Percentiles rank a stretch among this genome's conserved stretches.
Conservation (phyloP, 768 basidiomycete species). For the Collybiopsis confluens region DNA sequence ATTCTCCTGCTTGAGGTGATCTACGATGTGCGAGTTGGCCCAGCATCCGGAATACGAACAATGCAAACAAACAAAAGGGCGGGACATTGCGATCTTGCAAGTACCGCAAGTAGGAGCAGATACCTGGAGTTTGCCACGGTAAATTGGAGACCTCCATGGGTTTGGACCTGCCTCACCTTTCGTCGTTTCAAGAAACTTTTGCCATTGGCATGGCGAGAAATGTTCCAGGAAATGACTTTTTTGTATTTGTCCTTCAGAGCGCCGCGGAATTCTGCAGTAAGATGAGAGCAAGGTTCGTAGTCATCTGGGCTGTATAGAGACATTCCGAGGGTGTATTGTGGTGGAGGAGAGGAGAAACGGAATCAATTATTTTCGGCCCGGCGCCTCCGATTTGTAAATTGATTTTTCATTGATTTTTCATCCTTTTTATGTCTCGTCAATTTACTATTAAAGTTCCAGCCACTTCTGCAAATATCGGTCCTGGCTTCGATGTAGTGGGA, state of each 20-base stretch:
- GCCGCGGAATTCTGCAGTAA: conserved; percentile 30
- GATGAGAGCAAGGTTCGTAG: conserved; percentile 46
- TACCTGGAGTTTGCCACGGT: conserved; percentile 28
- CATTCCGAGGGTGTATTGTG: background rate
- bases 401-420: too few relatives aligned
- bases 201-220: conserved; percentile 40
- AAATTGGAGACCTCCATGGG: background rate
- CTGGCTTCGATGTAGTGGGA: conserved; percentile 99
- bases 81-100: conserved; percentile 50
- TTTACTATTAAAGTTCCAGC: conserved; percentile 86
- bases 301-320: background rate
- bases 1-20: conserved; percentile 51
- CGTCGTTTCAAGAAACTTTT: conserved; percentile 54
- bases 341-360: background rate
- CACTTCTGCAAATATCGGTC: conserved; percentile 98
- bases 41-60: conserved; percentile 73
- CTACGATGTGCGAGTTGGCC: conserved; percentile 49
- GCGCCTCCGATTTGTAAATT: too few relatives aligned
- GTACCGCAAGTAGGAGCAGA: conserved; percentile 60
- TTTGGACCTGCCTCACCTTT: conserved; percentile 42
- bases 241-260: conserved; percentile 47
- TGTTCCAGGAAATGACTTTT: conserved; percentile 52
- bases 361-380: too few relatives aligned
- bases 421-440: conserved; percentile 6
- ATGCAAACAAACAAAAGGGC: conserved; percentile 72